Evolutionary conservation across 2,329 filamentous ascomycete species (phyloP), one percentile per base, ranked within the genome.

Genomic region (Paramyrothecium sp.): DNA sequence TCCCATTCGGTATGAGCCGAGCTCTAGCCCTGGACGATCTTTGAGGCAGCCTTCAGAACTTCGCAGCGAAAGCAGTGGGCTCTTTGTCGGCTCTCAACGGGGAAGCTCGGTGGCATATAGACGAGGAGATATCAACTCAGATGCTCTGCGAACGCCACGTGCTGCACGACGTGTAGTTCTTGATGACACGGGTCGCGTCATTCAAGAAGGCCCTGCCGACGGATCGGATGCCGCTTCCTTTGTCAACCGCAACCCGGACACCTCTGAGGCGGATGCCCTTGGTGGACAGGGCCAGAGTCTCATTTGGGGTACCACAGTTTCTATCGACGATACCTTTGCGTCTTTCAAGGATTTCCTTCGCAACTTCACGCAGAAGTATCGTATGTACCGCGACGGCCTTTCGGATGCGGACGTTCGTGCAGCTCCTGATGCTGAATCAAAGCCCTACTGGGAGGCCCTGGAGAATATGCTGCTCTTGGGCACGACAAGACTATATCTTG

Each of bases 271-370:
- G 1, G 90, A 97, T 69, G 85, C 83, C 1, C 84, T 97, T 46
- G 94, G 92, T 44, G 95, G 93, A 2, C 86, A 86, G 58, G 91
- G 90, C 44, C 89, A 89, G 56, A 87, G 89, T 64, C 86, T 96
- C 57, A 94, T 99, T 62, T 99, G 95, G 95, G 95, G 95, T 72
- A 99, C 95, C 48, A 98, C 96, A 44, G 91, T 99, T 53, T 97
- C 94, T 5, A 89, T 99, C 54, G 87, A 91, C 59, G 93, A 98
- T 71, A 92, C 92, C 0, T 90, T 96, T 73, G 85, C 87, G 54
- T 82, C 88, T 0, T 96, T 97, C 80, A 94, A 95, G 69, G 92
- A 95, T 62, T 99, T 99, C 68, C 79, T 99, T 26, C 86, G 88
- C 70, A 96, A 96, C 71, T 99, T 95, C 67, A 91, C 92, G 59